Evolutionary conservation across 345 rosid species (phyloP).

Genomic region (Microthlaspi erraticum): DNA sequence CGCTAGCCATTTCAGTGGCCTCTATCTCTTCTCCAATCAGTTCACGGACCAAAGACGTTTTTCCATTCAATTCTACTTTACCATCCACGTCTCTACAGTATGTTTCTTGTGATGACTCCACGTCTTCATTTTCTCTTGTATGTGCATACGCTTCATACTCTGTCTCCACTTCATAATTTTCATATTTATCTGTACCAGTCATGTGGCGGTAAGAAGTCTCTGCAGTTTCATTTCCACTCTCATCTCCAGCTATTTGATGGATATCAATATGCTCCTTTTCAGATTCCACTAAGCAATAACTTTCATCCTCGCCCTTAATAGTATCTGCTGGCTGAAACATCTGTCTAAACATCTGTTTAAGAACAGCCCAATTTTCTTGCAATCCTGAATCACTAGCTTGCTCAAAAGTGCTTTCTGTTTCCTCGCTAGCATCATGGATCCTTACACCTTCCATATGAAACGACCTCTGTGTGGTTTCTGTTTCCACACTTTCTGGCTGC

Average conservation of each 20-base stretch:
- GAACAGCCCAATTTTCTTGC: slow-evolving; percentile 48
- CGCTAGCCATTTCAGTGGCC: slow-evolving; percentile 48
- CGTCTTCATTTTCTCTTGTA: slow-evolving; percentile 38
- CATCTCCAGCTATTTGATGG: slow-evolving; percentile 46
- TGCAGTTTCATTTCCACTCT: slow-evolving; percentile 39
- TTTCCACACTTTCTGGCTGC: slow-evolving; percentile 34
- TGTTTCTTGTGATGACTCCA: slow-evolving; percentile 34
- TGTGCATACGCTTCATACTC: slow-evolving; percentile 33
- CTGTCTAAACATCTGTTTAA: slow-evolving; percentile 48
- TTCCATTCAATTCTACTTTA: slow-evolving; percentile 39
- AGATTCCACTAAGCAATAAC: slow-evolving; percentile 44
- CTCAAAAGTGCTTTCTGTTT: slow-evolving; percentile 40
- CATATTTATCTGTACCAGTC: slow-evolving; percentile 34
- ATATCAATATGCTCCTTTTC: slow-evolving; percentile 45
- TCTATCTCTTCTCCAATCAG: slow-evolving; percentile 50
- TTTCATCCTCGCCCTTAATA: slow-evolving; percentile 47
- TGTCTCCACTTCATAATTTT: slow-evolving; percentile 38
- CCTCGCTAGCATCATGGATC: slow-evolving; percentile 34
- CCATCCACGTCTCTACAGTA: slow-evolving; percentile 41
- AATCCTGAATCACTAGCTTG: slow-evolving; percentile 48
- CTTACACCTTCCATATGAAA: slow-evolving; percentile 33
- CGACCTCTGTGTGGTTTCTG: slow-evolving; percentile 32
- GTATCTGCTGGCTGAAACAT: slow-evolving; percentile 45
- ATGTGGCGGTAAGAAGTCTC: slow-evolving; percentile 42
- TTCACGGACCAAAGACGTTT: slow-evolving; percentile 42